A percentile compares a stretch with the other conserved stretches of the same genome.
Conservation (phyloP, 2,329 filamentous ascomycete species). For the Aspergillus amoenus region DNA sequence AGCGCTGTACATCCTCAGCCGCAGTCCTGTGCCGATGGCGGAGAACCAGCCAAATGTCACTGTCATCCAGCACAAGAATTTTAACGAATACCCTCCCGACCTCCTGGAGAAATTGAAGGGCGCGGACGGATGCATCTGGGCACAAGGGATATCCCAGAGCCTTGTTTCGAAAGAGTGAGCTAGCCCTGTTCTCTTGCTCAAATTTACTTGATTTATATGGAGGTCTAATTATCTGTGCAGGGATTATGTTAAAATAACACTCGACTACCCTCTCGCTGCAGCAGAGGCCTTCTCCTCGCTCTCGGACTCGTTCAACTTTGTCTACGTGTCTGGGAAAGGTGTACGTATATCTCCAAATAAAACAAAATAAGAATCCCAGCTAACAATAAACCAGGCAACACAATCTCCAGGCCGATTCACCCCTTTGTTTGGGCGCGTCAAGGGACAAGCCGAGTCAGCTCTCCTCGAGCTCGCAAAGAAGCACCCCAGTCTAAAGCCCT, state of each 20-base stretch:
- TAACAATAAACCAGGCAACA: slow-evolving; percentile 18
- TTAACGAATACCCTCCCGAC: slow-evolving; percentile 54
- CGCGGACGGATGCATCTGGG: slow-evolving; percentile 71
- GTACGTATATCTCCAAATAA: neutral
- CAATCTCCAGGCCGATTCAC: slow-evolving; percentile 55
- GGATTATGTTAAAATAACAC: slow-evolving; percentile 68
- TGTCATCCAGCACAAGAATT: slow-evolving; percentile 69
- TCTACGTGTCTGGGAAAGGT: slow-evolving; percentile 64
- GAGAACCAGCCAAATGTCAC: slow-evolving; percentile 54
- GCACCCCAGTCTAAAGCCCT: slow-evolving; percentile 50
- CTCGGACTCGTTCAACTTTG: slow-evolving; percentile 63
- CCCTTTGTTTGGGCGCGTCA: slow-evolving; percentile 60
- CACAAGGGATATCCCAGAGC: slow-evolving; percentile 64
- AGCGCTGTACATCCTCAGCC: slow-evolving; percentile 54
- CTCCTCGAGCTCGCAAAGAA: slow-evolving; percentile 54
- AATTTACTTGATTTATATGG: no score
- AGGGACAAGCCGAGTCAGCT: slow-evolving; percentile 64
- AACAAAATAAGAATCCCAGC: neutral
- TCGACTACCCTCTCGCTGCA: slow-evolving; percentile 63
- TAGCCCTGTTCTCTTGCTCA: neutral
- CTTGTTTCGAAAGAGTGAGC: slow-evolving; percentile 58
- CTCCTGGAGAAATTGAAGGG: slow-evolving; percentile 62
- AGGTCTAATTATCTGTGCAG: slow-evolving; percentile 22
- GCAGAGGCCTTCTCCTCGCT: slow-evolving; percentile 59
- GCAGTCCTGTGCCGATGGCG: slow-evolving; percentile 64